These are phyloP conservation scores for Protomyces inouyei DNA, from an alignment of 1,139 yeast genomes.

Conservation along the genomic window DNA sequence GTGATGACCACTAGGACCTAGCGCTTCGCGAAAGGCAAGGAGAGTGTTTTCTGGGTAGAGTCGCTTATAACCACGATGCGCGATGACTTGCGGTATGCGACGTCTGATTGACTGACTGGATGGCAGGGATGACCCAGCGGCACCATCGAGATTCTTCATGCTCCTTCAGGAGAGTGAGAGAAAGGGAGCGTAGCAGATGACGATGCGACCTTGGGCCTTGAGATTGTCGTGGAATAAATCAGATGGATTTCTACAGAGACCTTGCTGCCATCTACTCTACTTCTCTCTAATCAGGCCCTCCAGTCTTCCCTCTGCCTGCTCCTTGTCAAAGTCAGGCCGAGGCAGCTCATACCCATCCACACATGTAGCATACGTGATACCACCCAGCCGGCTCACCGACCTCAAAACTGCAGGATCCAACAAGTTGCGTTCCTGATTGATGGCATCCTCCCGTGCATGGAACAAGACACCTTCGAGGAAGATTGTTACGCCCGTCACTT, in stretches of 20 bases:
- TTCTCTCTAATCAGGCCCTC: neutral
- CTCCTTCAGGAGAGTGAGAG: neutral
- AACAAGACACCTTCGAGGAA: slow-evolving; percentile 51
- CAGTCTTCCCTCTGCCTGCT: slow-evolving; percentile 14
- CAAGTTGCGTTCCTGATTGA: slow-evolving; percentile 43
- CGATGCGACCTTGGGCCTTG: neutral
- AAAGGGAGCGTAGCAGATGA: neutral
- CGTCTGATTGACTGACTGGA: too few species aligned
- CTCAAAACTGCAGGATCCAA: slow-evolving; percentile 50
- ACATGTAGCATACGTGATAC: slow-evolving; percentile 49
- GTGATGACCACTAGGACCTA: slow-evolving; percentile 53
- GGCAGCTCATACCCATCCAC: slow-evolving; percentile 42
- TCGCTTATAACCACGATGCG: slow-evolving; percentile 46
- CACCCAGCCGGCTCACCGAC: slow-evolving; percentile 58
- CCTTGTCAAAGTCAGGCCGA: slow-evolving; percentile 44
- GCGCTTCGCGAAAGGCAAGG: slow-evolving; percentile 65
- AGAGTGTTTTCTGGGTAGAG: slow-evolving; percentile 75
- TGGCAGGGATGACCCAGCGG: too few species aligned
- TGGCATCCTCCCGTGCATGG: slow-evolving; percentile 54
- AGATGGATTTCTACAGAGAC: neutral
- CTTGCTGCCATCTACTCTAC: neutral
- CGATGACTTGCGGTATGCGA: slow-evolving; percentile 19
- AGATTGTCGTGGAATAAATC: neutral
- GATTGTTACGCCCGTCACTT: slow-evolving; percentile 44
- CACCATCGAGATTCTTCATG: neutral